These are phyloP conservation scores for Tylopilus vinaceipallidus DNA, from an alignment of 768 basidiomycete genomes.

Conservation along the genomic window DNA sequence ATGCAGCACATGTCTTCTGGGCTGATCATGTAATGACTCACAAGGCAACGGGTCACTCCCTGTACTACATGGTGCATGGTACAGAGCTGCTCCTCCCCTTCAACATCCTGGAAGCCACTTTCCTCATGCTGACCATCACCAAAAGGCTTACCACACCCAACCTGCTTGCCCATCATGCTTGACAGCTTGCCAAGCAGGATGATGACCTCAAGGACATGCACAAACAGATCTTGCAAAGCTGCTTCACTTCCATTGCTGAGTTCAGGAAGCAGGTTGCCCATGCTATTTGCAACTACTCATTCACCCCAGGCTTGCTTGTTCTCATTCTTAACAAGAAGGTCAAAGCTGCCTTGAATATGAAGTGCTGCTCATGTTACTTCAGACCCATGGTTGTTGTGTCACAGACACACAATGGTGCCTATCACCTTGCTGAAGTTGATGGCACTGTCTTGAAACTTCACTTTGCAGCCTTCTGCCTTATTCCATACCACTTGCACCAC, in stretches of 20 bases:
- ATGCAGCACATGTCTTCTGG: too few relatives aligned
- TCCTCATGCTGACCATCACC: not conserved
- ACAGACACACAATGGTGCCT: too few relatives aligned
- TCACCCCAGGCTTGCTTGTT: slow-evolving; percentile 6
- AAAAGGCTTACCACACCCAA: not conserved
- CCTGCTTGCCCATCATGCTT: not conserved
- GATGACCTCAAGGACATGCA: not conserved
- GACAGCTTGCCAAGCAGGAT: not conserved
- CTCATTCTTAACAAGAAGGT: too few relatives aligned
- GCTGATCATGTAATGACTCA: not conserved
- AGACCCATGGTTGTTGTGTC: too few relatives aligned
- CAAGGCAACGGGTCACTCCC: not conserved
- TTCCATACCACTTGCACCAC: too few relatives aligned
- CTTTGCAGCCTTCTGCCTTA: too few relatives aligned
- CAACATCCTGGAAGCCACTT: too few relatives aligned
- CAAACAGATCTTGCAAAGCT: not conserved
- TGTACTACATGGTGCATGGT: not conserved
- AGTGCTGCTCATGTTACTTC: too few relatives aligned
- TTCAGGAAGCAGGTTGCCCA: not conserved
- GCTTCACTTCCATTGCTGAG: not conserved
- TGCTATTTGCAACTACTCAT: slow-evolving; percentile 17
- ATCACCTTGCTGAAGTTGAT: too few relatives aligned
- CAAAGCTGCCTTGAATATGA: too few relatives aligned
- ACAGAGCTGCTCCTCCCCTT: not conserved
- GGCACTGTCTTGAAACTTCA: too few relatives aligned